Conservation (phyloP, 2,329 filamentous ascomycete species). For the Thielaviopsis punctulata region DNA sequence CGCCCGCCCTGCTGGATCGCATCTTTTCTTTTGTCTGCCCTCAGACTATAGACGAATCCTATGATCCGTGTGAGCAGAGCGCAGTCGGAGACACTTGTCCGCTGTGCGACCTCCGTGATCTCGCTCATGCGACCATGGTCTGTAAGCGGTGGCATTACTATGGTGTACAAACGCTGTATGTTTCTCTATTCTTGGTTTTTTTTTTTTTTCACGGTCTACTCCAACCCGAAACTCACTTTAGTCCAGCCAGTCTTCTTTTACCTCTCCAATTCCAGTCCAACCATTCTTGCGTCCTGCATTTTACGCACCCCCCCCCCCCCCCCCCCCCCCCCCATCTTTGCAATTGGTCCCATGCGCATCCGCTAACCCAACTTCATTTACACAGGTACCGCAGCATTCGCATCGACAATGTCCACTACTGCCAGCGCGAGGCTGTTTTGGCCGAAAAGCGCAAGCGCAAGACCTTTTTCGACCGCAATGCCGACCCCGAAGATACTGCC, state of each 20-base stretch:
- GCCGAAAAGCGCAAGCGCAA: conserved; percentile 61
- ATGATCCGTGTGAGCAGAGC: conserved; percentile 69
- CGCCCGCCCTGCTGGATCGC: conserved; percentile 49
- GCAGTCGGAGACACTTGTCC: conserved; percentile 68
- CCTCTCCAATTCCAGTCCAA: neutral
- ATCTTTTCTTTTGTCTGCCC: conserved; percentile 77
- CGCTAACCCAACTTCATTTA: neutral
- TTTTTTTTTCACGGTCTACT: neutral
- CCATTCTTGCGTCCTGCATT: too few species aligned
- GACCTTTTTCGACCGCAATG: conserved; percentile 58
- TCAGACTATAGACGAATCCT: conserved; percentile 59
- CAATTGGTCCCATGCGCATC: neutral
- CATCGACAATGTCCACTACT: conserved; percentile 90
- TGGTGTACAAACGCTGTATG: conserved; percentile 43
- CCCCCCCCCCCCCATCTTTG: too few species aligned
- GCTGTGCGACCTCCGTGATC: conserved; percentile 82
- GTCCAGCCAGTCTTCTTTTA: too few species aligned
- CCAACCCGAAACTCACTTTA: too few species aligned
- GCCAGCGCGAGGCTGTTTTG: conserved; percentile 66
- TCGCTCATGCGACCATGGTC: conserved; percentile 62
- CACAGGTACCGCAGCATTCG: conserved; percentile 71
- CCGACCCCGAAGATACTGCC: conserved; percentile 64
- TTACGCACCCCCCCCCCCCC: too few species aligned
- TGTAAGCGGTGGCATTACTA: conserved; percentile 52
- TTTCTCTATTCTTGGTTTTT: conserved; percentile 37